Evolutionary conservation across 106 monocot genomes (phyloP).

Genomic region (Triglochin maritima): DNA sequence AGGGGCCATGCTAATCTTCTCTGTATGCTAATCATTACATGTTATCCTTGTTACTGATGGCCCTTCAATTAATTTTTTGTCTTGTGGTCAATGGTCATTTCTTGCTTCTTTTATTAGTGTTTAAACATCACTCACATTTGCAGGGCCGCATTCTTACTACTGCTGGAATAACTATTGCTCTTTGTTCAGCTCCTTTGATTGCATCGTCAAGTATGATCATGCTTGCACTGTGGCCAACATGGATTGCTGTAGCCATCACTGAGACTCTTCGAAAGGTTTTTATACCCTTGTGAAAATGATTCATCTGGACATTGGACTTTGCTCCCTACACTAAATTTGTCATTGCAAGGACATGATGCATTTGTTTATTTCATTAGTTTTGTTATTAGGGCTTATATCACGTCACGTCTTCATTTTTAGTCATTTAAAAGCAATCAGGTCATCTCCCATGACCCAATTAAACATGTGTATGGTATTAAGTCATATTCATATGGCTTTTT

Average conservation of each 20-base stretch:
- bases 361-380: too few relatives aligned
- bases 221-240: slow-evolving; percentile 87
- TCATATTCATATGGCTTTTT: too few relatives aligned
- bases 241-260: slow-evolving; percentile 67
- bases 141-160: slow-evolving; percentile 85
- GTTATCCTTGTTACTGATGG: too few relatives aligned
- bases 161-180: slow-evolving; percentile 78
- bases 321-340: too few relatives aligned
- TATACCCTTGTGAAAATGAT: not conserved
- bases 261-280: slow-evolving; percentile 86
- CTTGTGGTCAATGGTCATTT: not conserved
- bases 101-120: slow-evolving; percentile 3
- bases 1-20: slow-evolving; percentile 16
- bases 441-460: too few relatives aligned
- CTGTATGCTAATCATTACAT: not conserved
- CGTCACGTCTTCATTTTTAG: too few relatives aligned
- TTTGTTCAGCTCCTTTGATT: slow-evolving; percentile 69
- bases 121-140: not conserved
- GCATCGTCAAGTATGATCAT: slow-evolving; percentile 61
- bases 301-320: too few relatives aligned
- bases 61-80: too few relatives aligned
- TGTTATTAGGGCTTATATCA: too few relatives aligned
- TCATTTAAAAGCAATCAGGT: too few relatives aligned
- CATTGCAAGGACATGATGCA: too few relatives aligned
- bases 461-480: too few relatives aligned